Percentiles rank a stretch among this genome's conserved stretches.
phyloP scores from a whole-genome alignment of 345 rosid genomes.

The Ricinus communis region DNA sequence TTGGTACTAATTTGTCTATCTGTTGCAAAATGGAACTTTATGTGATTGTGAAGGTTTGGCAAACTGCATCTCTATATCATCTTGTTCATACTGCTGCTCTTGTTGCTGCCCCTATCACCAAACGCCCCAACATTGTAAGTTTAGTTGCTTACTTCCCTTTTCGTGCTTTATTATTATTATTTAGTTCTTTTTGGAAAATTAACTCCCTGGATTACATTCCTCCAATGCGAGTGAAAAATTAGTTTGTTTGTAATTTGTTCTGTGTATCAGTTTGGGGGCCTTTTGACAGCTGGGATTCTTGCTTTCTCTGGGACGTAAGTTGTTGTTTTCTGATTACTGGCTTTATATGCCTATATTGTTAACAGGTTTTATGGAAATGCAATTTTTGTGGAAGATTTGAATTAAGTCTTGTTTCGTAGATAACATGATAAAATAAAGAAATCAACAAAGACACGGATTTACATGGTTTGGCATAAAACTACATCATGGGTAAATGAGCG shows the following conservation, averaged over 20 bases:
- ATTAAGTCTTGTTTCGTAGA: no score
- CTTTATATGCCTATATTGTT: background rate
- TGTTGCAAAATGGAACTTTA: constrained; percentile 14
- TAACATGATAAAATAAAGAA: no score
- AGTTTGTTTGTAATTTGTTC: no score
- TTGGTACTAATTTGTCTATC: background rate
- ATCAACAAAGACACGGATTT: no score
- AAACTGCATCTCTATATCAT: constrained; percentile 89
- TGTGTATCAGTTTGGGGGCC: constrained; percentile 90
- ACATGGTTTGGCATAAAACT: no score
- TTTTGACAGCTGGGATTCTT: constrained; percentile 78
- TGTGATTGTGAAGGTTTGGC: constrained; percentile 63
- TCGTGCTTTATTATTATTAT: background rate
- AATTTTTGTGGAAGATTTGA: background rate
- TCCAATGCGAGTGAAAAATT: no score
- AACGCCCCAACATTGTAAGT: constrained; percentile 65
- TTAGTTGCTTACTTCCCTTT: background rate
- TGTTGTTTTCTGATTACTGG: constrained; percentile 10
- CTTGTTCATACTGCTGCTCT: constrained; percentile 90
- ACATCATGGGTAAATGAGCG: no score
- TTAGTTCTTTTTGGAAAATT: constrained; percentile 2
- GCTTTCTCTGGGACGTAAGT: constrained; percentile 93
- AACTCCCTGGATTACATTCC: no score
- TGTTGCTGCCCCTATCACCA: constrained; percentile 72
- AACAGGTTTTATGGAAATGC: no score